Conservation (phyloP, 2,329 filamentous ascomycete species). For the Cladosporium colombiae region DNA sequence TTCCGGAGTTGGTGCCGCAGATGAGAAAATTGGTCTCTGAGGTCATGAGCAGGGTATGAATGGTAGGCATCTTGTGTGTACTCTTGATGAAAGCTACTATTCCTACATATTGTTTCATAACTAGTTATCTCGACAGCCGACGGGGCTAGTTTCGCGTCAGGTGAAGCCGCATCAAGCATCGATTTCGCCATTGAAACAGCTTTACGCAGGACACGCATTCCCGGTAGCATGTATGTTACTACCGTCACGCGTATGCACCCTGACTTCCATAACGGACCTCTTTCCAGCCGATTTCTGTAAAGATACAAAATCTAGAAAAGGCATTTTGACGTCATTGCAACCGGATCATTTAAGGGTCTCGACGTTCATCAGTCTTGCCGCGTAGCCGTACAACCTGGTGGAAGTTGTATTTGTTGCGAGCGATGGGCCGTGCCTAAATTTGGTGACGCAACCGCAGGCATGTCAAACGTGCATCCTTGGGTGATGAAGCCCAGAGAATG, state of each 20-base stretch:
- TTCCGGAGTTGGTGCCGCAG: constrained; percentile 38
- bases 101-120: not conserved
- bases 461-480: not conserved
- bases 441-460: constrained; percentile 13
- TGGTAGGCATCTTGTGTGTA: not conserved
- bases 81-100: not conserved
- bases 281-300: not conserved
- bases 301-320: not conserved
- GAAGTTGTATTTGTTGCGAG: not conserved
- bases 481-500: constrained; percentile 16
- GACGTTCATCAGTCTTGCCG: not conserved
- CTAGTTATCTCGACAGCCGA: not conserved
- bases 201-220: not conserved
- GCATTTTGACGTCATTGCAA: not conserved
- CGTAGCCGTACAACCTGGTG: not conserved
- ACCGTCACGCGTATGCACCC: not conserved
- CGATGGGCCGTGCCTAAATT: constrained; percentile 6
- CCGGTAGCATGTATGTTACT: not conserved
- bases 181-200: not conserved
- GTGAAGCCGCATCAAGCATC: not conserved
- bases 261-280: not conserved
- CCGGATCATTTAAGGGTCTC: not conserved
- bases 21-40: constrained; percentile 34
- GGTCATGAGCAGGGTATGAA: constrained; percentile 18
- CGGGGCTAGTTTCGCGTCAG: not conserved